These are phyloP conservation scores for Scutellaria baicalensis DNA, from an alignment of 257 asterid genomes.

Conservation along the genomic window DNA sequence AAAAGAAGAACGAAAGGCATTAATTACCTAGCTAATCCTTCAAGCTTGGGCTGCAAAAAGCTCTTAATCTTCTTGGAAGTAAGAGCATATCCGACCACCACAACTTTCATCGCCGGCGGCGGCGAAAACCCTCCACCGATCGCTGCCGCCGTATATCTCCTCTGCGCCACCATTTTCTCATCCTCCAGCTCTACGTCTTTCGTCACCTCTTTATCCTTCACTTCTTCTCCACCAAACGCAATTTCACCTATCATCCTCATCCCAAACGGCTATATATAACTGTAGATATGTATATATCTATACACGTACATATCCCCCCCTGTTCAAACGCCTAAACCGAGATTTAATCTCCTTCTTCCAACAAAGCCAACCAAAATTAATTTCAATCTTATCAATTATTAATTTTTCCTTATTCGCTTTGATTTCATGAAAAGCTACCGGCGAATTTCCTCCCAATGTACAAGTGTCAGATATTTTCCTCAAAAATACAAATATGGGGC, in stretches of 20 bases:
- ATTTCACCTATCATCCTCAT: conserved; percentile 39
- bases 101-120: conserved; percentile 29
- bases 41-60: conserved; percentile 85
- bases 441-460: neutral
- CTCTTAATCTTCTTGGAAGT: conserved; percentile 87
- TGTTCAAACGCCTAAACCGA: conserved; percentile 5
- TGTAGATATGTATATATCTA: neutral
- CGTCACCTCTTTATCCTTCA: conserved; percentile 15
- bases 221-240: conserved; percentile 18
- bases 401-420: neutral
- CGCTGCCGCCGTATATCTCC: conserved; percentile 31
- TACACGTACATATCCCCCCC: neutral
- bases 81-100: conserved; percentile 91
- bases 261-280: conserved; percentile 9
- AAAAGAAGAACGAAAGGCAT: neutral
- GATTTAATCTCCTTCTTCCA: conserved; percentile 18
- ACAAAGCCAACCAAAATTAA: neutral
- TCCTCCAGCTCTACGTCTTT: conserved; percentile 27
- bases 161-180: conserved; percentile 31
- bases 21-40: conserved; percentile 70
- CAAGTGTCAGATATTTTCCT: neutral
- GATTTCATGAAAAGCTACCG: conserved; percentile 2
- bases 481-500: conserved; percentile 10
- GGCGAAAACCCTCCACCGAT: conserved; percentile 34
- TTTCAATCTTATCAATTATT: neutral